Base-by-base conservation (phyloP, 1,139 yeast genomes). In the Ashbya aceris region DNA sequence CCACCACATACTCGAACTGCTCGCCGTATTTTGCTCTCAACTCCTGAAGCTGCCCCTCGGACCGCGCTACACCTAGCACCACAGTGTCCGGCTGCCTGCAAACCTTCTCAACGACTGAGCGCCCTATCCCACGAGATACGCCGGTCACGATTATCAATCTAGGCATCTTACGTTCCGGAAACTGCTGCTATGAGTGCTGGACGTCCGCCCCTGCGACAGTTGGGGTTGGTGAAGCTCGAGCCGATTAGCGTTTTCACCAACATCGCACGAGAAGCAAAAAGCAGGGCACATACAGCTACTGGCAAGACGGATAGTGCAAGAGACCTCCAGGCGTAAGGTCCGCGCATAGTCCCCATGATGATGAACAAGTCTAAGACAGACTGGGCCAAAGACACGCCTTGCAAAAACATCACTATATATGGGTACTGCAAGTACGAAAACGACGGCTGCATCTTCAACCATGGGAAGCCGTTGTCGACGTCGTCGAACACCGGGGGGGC, bases 401-500 rank as follows among this genome's bases (percentile, higher is more conserved):
- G 96, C 65, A 74, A 91, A 60, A 86, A 86, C 58, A 79, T 86
- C 45, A 75, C 81, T 41, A 84, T 85, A 38, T 87, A 85, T 65
- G 96, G 96, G 8, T 85, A 75, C 55, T 87, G 96, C 68, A 85
- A 85, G 62, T 86, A 76, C 65, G 91, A 84, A 52, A 83, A 83
- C 53, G 86, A 85, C 56, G 95, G 96, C 13, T 86, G 96, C 60
- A 83, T 83, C 2, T 86, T 85, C 60, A 78, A 77, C 43, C 96
- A 86, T 46, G 58, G 55, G 34, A 50, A 48, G 23, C 30, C 44
- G 38, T 39, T 45, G 40, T 35, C 55, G 28, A 43, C 46, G 37
- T 38, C 47, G 37, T 40, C 40, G 8, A n/a, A 12, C 7, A 32
- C 8, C 14, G 23, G 14, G 14, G 12, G n/a, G 2, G 37, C 40